Evolutionary conservation across 495 filamentous ascomycete genomes (phyloP), one percentile per base, ranked within the genome.

Genomic region (Aspergillus sparsus): DNA sequence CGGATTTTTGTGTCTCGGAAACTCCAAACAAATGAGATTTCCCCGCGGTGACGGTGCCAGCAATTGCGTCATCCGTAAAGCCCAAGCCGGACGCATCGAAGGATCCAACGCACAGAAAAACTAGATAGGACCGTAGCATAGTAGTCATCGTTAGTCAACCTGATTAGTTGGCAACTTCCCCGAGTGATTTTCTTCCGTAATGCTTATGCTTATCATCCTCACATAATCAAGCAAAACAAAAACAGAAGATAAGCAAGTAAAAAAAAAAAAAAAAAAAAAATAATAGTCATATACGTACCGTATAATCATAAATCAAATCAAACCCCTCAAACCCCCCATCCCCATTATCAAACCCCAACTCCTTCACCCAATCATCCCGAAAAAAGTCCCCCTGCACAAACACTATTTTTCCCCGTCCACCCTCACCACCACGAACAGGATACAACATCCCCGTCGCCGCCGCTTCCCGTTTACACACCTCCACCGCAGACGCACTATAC

Each of bases 221-320:
- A 16, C 18, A 15, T 5, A 46, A 46, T 16, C 15, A 46, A 8
- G 3, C 42, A 46, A 46, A 5, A 18, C 8, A 27, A 46, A 33
- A 45, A 10, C 12, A 7, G 18, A 33, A n/a, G 36, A 11, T 16
- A 53, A 39, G 51, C 15, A 21, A 49, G 7, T 2, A 16, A 15
- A 6, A 0, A 57, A 46, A 5, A 8, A 46, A 57, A 46, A 5
- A 8, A 46, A 4, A 16, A 16, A 21, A 46, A 33, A 45, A 9
- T 12, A 15, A 11, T 16, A 13, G 36, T 15, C 9, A 53, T 16
- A 35, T n/a, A 67, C 83, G 67, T 74, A 89, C 87, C 15, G 86
- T 89, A 71, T 90, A 89, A 70, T 91, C 89, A 74, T 88, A 91
- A 34, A 90, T 84, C 42, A 90, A 67, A 72, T 92, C 87, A 71